phyloP scores from a whole-genome alignment of 805 yeast species.

The Myxozyma mucilagina region DNA sequence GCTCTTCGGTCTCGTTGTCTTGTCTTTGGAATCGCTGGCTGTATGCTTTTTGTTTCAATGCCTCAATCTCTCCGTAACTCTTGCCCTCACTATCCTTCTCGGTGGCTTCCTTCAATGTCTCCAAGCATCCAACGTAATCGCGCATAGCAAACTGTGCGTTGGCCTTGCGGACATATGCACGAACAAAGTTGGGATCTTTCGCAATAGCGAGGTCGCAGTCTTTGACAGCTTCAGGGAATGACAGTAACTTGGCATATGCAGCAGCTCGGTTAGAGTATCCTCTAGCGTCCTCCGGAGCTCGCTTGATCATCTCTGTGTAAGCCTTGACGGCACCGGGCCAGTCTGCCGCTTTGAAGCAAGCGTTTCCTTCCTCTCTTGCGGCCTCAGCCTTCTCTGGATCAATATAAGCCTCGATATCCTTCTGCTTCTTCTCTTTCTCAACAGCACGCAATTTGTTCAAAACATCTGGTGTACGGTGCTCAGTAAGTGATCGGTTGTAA shows the following conservation, averaged over 20 bases:
- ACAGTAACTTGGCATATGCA: slow-evolving; percentile 87
- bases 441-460: slow-evolving; percentile 81
- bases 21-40: slow-evolving; percentile 76
- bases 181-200: slow-evolving; percentile 82
- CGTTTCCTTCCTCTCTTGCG: slow-evolving; percentile 92
- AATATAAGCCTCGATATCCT: slow-evolving; percentile 75
- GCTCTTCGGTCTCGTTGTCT: slow-evolving; percentile 81
- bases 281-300: slow-evolving; percentile 96
- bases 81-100: slow-evolving; percentile 62
- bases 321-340: slow-evolving; percentile 97
- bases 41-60: slow-evolving; percentile 57
- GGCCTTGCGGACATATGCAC: slow-evolving; percentile 97
- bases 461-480: slow-evolving; percentile 94
- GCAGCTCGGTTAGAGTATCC: slow-evolving; percentile 99
- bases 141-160: slow-evolving; percentile 88
- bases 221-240: slow-evolving; percentile 93
- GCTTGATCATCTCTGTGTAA: slow-evolving; percentile 91
- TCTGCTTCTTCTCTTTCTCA: slow-evolving; percentile 79
- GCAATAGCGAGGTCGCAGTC: slow-evolving; percentile 90
- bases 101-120: slow-evolving; percentile 78
- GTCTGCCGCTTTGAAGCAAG: slow-evolving; percentile 81
- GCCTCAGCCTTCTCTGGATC: slow-evolving; percentile 93
- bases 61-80: slow-evolving; percentile 75
- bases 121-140: slow-evolving; percentile 78
- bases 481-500: slow-evolving; percentile 91